Evolutionary conservation across 2,329 filamentous ascomycete species (phyloP), one percentile per base, ranked within the genome.

Genomic region (Colletotrichum horii): DNA sequence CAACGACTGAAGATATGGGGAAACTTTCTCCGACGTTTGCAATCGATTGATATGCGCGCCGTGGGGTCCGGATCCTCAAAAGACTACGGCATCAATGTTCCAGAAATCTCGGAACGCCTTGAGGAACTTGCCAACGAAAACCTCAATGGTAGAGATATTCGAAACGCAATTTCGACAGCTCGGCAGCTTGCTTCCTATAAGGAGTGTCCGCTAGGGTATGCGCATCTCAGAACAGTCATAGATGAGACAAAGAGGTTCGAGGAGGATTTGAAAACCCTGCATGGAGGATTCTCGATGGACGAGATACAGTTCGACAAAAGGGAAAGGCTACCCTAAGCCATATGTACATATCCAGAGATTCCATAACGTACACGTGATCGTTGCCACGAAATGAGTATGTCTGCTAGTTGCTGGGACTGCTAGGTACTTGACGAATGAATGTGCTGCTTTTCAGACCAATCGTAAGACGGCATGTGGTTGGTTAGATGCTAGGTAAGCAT

Each of bases 1-100:
- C 68, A 78, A 38, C 75, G 77, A 6, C 16, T 65, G 1, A 36
- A 74, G 22, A 78, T 80, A 26, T 81, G 66, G 66, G 73, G 3
- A 2, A 71, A 71, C 19, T 71, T 66, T 16, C 58, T 71, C 48
- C 8, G 24, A 2, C 43, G 69, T 5, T 3, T 56, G 7, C 12
- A 52, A 8, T n/a, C 19, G 3, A 11, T 71, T 4, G 12, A 24
- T 9, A 55, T 6, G 19, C 19, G 3, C 6, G 19, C 28, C 19
- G 19, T 6, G 3, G 65, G 5, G 11, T 34, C 19, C 30, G 7
- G 3, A 3, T 2, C 32, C 8, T 34, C 32, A 2, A 9, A 15
- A 16, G 28, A 43, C 26, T 15, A 24, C 9, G 30, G 30, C 8
- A 30, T 67, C 2, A 26, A 55, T 14, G 6, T 34, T 2, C 22